A percentile compares a stretch with the other conserved stretches of the same genome.
Conservation (phyloP, 345 rosid species). For the Moricandia arvensis region DNA sequence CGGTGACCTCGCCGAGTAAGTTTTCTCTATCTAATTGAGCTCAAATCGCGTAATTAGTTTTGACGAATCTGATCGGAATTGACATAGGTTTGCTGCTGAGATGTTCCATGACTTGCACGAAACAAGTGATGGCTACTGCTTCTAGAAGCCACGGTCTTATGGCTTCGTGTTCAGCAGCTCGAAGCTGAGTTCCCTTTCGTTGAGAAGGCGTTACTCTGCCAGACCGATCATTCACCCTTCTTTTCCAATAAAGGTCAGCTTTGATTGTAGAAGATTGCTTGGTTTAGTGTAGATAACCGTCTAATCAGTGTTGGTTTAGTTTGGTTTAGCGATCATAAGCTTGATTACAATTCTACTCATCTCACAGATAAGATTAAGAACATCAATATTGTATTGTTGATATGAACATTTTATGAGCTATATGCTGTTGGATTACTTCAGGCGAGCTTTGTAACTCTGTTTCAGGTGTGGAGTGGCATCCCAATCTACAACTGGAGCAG, state of each 20-base stretch:
- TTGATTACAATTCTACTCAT: too few species aligned
- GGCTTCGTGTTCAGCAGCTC: conserved; percentile 90
- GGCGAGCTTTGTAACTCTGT: conserved; percentile 10
- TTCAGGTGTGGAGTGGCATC: conserved; percentile 87
- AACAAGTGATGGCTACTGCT: conserved; percentile 85
- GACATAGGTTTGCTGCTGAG: conserved; percentile 90
- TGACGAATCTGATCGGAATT: conserved; percentile 8
- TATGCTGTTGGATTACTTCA: background rate
- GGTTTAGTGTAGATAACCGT: background rate
- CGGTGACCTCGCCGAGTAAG: conserved; percentile 99
- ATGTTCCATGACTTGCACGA: conserved; percentile 96
- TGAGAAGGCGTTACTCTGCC: conserved; percentile 84
- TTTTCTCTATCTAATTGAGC: conserved; percentile 15
- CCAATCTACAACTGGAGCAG: conserved; percentile 63
- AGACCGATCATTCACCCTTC: conserved; percentile 68
- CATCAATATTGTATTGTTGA: too few species aligned
- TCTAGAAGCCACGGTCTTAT: conserved; percentile 92
- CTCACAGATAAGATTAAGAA: too few species aligned
- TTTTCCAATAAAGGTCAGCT: conserved; percentile 62
- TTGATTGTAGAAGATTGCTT: background rate
- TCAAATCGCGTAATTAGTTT: background rate
- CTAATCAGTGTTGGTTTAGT: background rate
- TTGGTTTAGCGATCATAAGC: too few species aligned
- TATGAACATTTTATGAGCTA: conserved; percentile 3
- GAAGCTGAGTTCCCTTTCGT: conserved; percentile 82